Evolutionary conservation across 306 rosid species (phyloP), one percentile per base, ranked within the genome.

Genomic region (Vigna hirtella): DNA sequence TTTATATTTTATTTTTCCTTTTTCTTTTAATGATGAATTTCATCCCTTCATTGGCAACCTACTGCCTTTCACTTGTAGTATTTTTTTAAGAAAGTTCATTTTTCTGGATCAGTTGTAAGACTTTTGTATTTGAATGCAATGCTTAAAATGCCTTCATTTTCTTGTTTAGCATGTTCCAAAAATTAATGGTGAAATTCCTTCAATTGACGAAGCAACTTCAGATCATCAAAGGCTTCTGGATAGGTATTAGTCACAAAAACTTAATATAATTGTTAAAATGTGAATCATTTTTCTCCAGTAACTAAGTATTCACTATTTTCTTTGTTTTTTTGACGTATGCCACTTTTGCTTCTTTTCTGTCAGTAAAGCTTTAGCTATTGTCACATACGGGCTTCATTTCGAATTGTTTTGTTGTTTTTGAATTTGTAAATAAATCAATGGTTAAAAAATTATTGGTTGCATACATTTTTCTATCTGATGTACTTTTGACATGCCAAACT

Each of bases 121-220:
- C 40, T 77, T 77, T 13, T 26, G 69, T 64, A 17, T 56, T 49
- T 24, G 49, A 76, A 45, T 24, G 20, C 2, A 34, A 26, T 49
- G 28, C 81, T 81, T 59, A 81, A 59, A 28, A 42, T 68, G 66
- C 56, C 17, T 45, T 67, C 70, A 49, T 55, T 43, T 70, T 63
- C 53, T 74, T 82, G 64, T 68, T 58, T 84, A 93, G 97, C 97
- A 90, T 83, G 87, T 93, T 84, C 97, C 97, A 22, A 89, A 87
- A 83, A 93, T 90, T 75, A 93, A 93, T 69, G 97, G 97, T 58
- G 96, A 93, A 82, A 93, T 93, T 86, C 97, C 97, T 58, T 90
- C 97, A 59, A 76, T 74, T 73, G 97, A 93, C 65, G 88, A 89
- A 86, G 97, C 88, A 32, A 89, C 96, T 70, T 90, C 96, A 36